Percentiles rank a stretch among this genome's conserved stretches.
Evolutionary conservation across 345 rosid genomes (phyloP).

Genomic region (Triadica sebifera): DNA sequence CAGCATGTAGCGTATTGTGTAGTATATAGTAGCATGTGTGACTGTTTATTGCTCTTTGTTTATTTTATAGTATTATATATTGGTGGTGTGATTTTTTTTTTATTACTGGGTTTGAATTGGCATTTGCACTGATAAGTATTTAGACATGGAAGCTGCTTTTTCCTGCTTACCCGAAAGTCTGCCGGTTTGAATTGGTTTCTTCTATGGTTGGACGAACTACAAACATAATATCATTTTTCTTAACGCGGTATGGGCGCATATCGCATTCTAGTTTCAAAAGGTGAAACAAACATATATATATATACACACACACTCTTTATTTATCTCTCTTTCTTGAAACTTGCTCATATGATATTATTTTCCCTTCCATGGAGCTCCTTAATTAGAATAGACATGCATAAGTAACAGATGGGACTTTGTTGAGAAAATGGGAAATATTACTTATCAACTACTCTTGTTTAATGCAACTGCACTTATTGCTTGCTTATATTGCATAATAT

Average conservation of each 20-base stretch:
- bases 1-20: conserved; percentile 9
- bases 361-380: not conserved
- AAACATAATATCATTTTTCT: conserved; percentile 15
- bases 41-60: conserved; percentile 2
- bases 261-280: conserved; percentile 15
- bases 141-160: too few species aligned
- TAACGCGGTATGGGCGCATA: conserved; percentile 15
- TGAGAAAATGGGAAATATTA: conserved; percentile 28
- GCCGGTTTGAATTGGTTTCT: conserved; percentile 20
- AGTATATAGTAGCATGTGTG: conserved; percentile 3
- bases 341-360: not conserved
- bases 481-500: not conserved
- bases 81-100: conserved; percentile 1
- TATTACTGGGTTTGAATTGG: conserved; percentile 11
- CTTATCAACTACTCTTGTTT: conserved; percentile 21
- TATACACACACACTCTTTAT: not conserved
- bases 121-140: conserved; percentile 7
- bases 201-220: too few species aligned
- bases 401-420: conserved; percentile 28
- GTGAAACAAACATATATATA: not conserved
- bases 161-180: too few species aligned
- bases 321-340: conserved; percentile 4
- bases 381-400: conserved; percentile 20
- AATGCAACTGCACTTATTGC: conserved; percentile 22
- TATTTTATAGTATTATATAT: not conserved